Evolutionary conservation across 2,329 filamentous ascomycete species (phyloP), one percentile per base, ranked within the genome.

Genomic region (Aspergillus luchuensis): DNA sequence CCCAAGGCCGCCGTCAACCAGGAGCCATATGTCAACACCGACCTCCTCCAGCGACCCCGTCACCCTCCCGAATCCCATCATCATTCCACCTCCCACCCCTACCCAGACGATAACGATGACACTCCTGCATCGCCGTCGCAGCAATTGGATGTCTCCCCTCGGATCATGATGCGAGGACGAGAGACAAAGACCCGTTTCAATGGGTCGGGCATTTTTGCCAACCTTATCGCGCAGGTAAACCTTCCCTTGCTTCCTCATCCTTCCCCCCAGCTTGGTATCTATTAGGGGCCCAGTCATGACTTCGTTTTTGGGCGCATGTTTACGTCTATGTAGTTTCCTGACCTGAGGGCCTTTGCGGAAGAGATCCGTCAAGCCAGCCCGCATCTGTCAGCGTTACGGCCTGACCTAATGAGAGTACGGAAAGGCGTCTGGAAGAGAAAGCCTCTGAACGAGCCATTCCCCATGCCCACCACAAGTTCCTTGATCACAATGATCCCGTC

Each of bases 151-250:
- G 59, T 76, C 17, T 65, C 70, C 8, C 74, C 72, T 47, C 70
- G 71, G 38, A 72, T 76, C 15, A 72, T 74, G 67, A 74, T 78
- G 65, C 66, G 74, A 59, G 76, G 76, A 4, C 69, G 71, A 43
- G 76, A 78, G 56, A 78, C 74, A 1, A 73, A 71, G 60, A 78
- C 76, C n/a, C 74, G 77, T 1, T 79, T 76, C 58, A 76, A 73
- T 45, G 77, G 77, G 7, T 73, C 72, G 2, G 77, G 77, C 8
- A 77, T 78, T 30, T 70, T 75, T 58, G 73, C 75, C 30, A 78
- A 74, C 60, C 57, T 79, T 30, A 70, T 78, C 28, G 67, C 75
- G 5, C 74, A 79, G 71, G 77, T 79, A 69, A 28, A 10, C 15
- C 39, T 8, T 17, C 23, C n/a, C 4, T 13, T 11, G 2, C 33